Evolutionary conservation across 1,284 basidiomycete species (phyloP), one percentile per base, ranked within the genome.

Genomic region (Ganoderma multipileum): DNA sequence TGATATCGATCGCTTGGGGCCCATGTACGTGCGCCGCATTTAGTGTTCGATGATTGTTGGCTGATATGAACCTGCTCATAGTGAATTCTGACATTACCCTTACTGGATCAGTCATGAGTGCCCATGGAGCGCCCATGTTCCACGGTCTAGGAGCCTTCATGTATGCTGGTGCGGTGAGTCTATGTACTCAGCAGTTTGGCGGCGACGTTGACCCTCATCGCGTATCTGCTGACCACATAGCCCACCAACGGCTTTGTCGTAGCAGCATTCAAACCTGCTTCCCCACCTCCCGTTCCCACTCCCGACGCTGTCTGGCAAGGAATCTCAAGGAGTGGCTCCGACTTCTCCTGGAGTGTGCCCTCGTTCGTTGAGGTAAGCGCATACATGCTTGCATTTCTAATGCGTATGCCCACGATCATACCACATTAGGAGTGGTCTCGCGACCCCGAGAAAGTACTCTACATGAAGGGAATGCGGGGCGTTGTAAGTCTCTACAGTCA

Each of bases 291-390:
- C 9, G 62, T 74, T 14, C 71, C 76, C 2, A 74, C 74, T 12
- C 70, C 76, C 5, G 71, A 75, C 16, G 60, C 41, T 8, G 71
- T 76, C 0, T 75, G 76, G 54, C 60, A 73, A 23, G 71, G 69
- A 16, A 59, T 67, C 20, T 62, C 71, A 0, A 67, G 44, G 2
- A 74, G 73, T 16, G 39, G 63, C 3, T 68, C 70, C 33, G 68
- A 71, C n/a, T 67, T 72, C 16, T 66, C 75, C 3, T 74, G 70
- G 54, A 71, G 71, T 42, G 77, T 79, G 1, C 78, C 79, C 1
- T 68, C 73, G 11, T 75, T 79, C 61, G 68, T 77, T 6, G 79
- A 80, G 73, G 79, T 78, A 57, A 7, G 73, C 9, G 12, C 36
- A 58, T 2, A 3, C 20, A 36, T 41, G 42, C 28, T 20, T 47